phyloP scores from a whole-genome alignment of 768 basidiomycete genomes.

The Boletus subcaerulescens region DNA sequence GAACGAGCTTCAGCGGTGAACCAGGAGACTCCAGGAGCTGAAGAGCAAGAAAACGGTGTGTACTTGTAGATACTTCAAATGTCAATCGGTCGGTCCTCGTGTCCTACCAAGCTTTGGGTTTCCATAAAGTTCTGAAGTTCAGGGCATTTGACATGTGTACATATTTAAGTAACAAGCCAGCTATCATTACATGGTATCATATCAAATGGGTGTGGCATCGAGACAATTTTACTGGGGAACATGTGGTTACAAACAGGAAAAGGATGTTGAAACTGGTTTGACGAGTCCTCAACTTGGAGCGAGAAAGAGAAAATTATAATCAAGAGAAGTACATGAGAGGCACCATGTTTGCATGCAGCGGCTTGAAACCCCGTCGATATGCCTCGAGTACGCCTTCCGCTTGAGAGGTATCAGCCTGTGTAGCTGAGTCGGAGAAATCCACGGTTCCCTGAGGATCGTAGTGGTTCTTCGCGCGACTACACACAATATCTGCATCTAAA shows the following conservation, averaged over 20 bases:
- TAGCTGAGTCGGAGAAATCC: slow-evolving; percentile 60
- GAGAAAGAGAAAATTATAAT: slow-evolving; percentile 1
- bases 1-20: not conserved
- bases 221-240: not conserved
- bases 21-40: not conserved
- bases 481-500: slow-evolving; percentile 73
- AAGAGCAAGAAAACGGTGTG: slow-evolving; percentile 18
- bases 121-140: not conserved
- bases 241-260: not conserved
- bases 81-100: not conserved
- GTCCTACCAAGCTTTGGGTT: not conserved
- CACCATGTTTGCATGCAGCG: slow-evolving; percentile 49
- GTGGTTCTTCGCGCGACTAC: slow-evolving; percentile 77
- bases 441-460: slow-evolving; percentile 61
- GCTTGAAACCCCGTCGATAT: slow-evolving; percentile 54
- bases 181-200: slow-evolving; percentile 1
- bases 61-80: slow-evolving; percentile 24
- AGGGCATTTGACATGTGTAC: not conserved
- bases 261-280: not conserved
- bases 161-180: not conserved
- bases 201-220: not conserved
- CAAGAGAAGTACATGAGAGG: slow-evolving; percentile 59
- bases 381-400: slow-evolving; percentile 43
- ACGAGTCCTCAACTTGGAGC: not conserved
- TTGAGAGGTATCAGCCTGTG: slow-evolving; percentile 41